phyloP scores from a whole-genome alignment of 805 yeast genomes.

The Metahyphopichia silvanorum region DNA sequence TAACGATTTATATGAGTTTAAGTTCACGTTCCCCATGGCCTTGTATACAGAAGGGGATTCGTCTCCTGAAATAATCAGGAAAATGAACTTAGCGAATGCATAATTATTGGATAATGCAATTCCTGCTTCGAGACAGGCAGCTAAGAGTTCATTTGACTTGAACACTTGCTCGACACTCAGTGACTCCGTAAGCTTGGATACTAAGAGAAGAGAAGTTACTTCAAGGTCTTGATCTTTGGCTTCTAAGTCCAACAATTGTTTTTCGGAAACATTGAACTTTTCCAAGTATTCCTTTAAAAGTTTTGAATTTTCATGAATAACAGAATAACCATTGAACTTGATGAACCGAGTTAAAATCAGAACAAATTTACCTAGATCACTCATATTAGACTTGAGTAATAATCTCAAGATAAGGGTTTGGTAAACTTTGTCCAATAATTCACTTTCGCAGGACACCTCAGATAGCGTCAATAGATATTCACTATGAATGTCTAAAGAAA shows the following conservation, averaged over 20 bases:
- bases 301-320: constrained; percentile 16
- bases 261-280: background rate
- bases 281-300: constrained; percentile 12
- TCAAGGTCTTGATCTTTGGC: background rate
- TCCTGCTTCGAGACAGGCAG: constrained; percentile 10
- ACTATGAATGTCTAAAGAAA: constrained; percentile 25
- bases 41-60: constrained; percentile 11
- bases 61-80: constrained; percentile 1
- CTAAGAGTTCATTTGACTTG: constrained; percentile 5
- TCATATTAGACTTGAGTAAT: constrained; percentile 35
- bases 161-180: constrained; percentile 1
- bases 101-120: constrained; percentile 4
- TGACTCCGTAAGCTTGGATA: background rate
- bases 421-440: constrained; percentile 44
- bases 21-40: constrained; percentile 18
- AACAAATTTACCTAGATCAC: constrained; percentile 16
- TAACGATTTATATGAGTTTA: constrained; percentile 6
- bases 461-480: constrained; percentile 21
- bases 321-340: constrained; percentile 33
- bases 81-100: background rate
- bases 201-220: too few species aligned
- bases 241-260: background rate
- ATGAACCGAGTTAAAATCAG: constrained; percentile 32
- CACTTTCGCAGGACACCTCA: constrained; percentile 46
- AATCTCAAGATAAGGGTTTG: constrained; percentile 53